Conservation (phyloP, 495 filamentous ascomycete genomes). For the Trichoderma erinaceum region DNA sequence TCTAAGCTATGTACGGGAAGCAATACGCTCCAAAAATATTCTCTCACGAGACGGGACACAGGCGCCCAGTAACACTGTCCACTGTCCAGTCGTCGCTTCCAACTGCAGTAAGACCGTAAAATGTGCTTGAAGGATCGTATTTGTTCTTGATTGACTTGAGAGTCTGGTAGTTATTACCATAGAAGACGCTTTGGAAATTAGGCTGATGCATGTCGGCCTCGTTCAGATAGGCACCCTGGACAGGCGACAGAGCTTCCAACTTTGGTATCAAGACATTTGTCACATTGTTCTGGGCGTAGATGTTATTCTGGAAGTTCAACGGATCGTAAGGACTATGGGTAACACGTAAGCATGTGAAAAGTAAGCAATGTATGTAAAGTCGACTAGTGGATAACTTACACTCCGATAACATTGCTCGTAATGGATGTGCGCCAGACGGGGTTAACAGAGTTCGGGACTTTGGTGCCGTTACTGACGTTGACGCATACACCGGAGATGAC, state of each 20-base stretch:
- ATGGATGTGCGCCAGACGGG: conserved; percentile 20
- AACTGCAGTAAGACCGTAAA: conserved; percentile 44
- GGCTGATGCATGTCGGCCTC: conserved; percentile 42
- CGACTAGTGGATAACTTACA: neutral
- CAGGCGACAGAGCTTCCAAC: conserved; percentile 38
- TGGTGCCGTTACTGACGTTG: conserved; percentile 37
- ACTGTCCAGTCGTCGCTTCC: conserved; percentile 42
- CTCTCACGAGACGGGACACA: neutral
- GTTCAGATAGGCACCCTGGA: conserved; percentile 42
- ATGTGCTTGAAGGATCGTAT: conserved; percentile 43
- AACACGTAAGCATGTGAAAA: neutral
- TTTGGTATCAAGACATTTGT: conserved; percentile 26
- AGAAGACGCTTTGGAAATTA: conserved; percentile 40
- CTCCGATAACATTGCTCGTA: conserved; percentile 6
- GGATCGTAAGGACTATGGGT: neutral
- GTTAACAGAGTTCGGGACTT: conserved; percentile 22
- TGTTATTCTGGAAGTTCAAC: neutral
- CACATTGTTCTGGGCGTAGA: conserved; percentile 14
- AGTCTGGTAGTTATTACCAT: conserved; percentile 37
- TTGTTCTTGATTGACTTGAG: conserved; percentile 39
- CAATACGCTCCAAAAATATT: no score
- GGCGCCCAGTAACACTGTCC: neutral
- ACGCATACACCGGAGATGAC: conserved; percentile 25
- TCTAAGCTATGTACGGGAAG: no score
- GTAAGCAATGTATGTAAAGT: neutral